Evolutionary conservation across 1,139 yeast genomes (phyloP).

Genomic region (Meyerozyma athensensis): DNA sequence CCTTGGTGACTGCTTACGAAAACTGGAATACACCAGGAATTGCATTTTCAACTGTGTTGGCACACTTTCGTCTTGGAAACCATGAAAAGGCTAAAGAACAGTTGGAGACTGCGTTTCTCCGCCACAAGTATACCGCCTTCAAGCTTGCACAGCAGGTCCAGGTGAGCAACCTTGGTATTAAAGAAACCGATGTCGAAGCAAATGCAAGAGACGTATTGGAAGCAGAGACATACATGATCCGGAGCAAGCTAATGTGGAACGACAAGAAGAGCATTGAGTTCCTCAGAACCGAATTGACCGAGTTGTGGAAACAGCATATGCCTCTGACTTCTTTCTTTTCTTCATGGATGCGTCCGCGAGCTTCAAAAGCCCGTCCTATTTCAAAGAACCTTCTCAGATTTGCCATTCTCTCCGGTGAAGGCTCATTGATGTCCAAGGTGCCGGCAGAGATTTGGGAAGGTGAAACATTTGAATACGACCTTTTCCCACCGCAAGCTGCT

Average conservation of each 20-base stretch:
- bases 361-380: background rate
- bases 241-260: constrained; percentile 49
- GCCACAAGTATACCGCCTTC: constrained; percentile 58
- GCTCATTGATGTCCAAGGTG: constrained; percentile 61
- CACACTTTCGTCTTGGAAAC: constrained; percentile 43
- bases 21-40: constrained; percentile 76
- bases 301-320: constrained; percentile 22
- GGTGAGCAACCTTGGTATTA: constrained; percentile 16
- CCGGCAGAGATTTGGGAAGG: constrained; percentile 62
- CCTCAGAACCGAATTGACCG: constrained; percentile 40
- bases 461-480: constrained; percentile 65
- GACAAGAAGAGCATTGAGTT: constrained; percentile 43
- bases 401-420: constrained; percentile 66
- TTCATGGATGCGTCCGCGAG: constrained; percentile 31
- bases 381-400: constrained; percentile 53
- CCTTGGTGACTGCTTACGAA: constrained; percentile 51
- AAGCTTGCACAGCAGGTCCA: constrained; percentile 44
- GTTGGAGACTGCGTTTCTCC: constrained; percentile 46
- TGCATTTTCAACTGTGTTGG: constrained; percentile 62
- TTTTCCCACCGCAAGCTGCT: constrained; percentile 51
- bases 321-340: constrained; percentile 13
- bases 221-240: constrained; percentile 48
- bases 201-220: constrained; percentile 28
- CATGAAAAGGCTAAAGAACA: constrained; percentile 41
- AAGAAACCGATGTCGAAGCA: constrained; percentile 19